Evolutionary conservation across 2,329 filamentous ascomycete genomes (phyloP), one percentile per base, ranked within the genome.

Genomic region (Alternaria solani): DNA sequence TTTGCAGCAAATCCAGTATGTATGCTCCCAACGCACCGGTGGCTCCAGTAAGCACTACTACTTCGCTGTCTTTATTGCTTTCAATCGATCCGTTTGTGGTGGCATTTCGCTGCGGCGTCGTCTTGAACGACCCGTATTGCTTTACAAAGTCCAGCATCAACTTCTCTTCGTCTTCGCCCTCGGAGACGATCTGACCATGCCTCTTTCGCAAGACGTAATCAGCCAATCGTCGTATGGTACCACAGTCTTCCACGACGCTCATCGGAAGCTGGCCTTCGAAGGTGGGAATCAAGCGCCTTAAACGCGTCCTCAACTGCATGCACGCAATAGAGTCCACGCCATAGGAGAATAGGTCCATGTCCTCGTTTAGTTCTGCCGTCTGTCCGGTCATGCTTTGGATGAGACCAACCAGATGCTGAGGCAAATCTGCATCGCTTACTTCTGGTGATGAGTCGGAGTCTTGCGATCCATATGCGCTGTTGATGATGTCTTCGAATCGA

Each of bases 281-380:
- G 8, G 72, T 53, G 1, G 77, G 77, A n/a, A 81, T 65, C 6
- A 83, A 64, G 42, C 68, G 66, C 32, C 70, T 71, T 9, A 82
- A 63, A 11, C 73, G 72, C 34, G 73, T 71, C 16, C 84, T 75
- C 20, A 89, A 81, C 55, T 84, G 84, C 60, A 87, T 83, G 53
- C 83, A 85, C 0, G 83, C 81, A 2, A 87, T 83, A 0, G 88
- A 90, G 69, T 90, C 87, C 0, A 90, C 82, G 0, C 87, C 87
- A 62, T 84, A 83, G 0, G 81, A 79, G 63, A 87, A 89, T 1
- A 90, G 73, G 66, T 89, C 86, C 2, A 80, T 76, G 7, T 83
- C 74, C 1, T 80, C 61, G 4, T 61, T 66, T 20, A 79, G 53
- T n/a, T 57, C 48, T 20, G 49, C 59, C 6, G 67, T 65, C n/a